These are phyloP conservation scores for Cyclocybe cylindracea DNA, from an alignment of 768 basidiomycete species.

Conservation along the genomic window DNA sequence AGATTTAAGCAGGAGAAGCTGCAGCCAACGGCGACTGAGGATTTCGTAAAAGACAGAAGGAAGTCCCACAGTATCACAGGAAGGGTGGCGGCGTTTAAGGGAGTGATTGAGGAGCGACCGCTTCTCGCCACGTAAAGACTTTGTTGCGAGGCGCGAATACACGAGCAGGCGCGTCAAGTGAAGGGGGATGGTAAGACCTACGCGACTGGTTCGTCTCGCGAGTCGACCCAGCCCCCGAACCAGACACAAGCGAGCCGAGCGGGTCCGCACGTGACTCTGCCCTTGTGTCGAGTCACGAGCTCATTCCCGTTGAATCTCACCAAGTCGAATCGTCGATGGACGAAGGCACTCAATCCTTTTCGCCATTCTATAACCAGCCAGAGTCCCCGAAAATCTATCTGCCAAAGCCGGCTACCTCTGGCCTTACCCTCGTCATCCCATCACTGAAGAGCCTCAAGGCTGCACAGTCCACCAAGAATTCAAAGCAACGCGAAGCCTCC, in stretches of 20 bases:
- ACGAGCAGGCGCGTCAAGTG: not conserved
- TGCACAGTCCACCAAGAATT: conserved; percentile 52
- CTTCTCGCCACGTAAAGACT: not conserved
- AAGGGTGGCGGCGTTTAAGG: not conserved
- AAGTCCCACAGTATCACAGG: not conserved
- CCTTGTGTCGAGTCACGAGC: conserved; percentile 18
- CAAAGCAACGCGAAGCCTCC: conserved; percentile 31
- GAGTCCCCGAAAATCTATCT: conserved; percentile 27
- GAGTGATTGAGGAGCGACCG: not conserved
- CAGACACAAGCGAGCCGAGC: not conserved
- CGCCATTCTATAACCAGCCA: conserved; percentile 25
- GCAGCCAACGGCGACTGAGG: not conserved
- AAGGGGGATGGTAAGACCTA: too few relatives aligned
- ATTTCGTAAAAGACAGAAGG: not conserved
- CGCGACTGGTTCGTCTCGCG: not conserved
- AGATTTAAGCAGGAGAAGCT: not conserved
- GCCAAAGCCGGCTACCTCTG: conserved; percentile 39
- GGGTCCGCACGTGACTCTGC: conserved; percentile 4
- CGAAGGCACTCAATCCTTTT: conserved; percentile 26
- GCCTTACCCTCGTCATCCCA: conserved; percentile 67
- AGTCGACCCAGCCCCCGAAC: conserved; percentile 13
- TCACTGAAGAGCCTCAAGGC: conserved; percentile 65
- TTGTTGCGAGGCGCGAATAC: not conserved
- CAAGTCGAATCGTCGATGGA: conserved; percentile 26
- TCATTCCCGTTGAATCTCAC: conserved; percentile 22